These are phyloP conservation scores for Plasmodium falciparum DNA, from an alignment of 169 alveolate species.

Conservation along the genomic window DNA sequence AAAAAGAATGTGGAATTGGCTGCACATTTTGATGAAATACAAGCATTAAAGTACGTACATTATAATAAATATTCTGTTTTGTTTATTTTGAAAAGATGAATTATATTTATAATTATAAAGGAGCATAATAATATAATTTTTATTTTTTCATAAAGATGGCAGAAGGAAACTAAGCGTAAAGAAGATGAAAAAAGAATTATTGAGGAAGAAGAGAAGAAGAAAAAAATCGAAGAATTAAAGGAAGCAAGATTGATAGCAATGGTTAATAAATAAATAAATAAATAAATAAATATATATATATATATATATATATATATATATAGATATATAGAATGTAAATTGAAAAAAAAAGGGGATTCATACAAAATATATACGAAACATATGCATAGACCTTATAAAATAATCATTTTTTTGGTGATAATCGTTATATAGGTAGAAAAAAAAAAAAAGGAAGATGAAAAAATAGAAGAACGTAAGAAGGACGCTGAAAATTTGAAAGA, in stretches of 20 bases:
- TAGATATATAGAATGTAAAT: neutral
- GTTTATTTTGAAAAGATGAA: neutral
- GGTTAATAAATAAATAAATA: conserved; percentile 24
- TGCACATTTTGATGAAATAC: conserved; percentile 72
- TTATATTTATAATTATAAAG: neutral
- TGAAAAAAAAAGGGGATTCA: neutral
- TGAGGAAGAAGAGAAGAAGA: conserved; percentile 57
- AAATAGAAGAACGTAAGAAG: conserved; percentile 27
- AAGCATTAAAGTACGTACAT: conserved; percentile 43
- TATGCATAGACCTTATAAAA: neutral
- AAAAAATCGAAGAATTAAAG: conserved; percentile 65
- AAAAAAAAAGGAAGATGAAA: conserved; percentile 40
- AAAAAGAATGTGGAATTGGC: conserved; percentile 57
- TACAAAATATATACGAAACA: neutral
- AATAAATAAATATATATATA: neutral
- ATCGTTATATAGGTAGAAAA: conserved; percentile 27
- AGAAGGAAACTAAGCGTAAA: conserved; percentile 46
- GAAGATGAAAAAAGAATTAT: conserved; percentile 45
- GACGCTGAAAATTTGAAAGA: conserved; percentile 53
- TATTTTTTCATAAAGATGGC: conserved; percentile 49
- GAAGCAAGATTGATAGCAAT: conserved; percentile 50
- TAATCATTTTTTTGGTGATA: neutral
- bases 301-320: neutral
- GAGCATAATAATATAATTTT: neutral
- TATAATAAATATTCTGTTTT: too few relatives aligned